phyloP scores from a whole-genome alignment of 345 rosid species.

The Mercurialis annua region DNA sequence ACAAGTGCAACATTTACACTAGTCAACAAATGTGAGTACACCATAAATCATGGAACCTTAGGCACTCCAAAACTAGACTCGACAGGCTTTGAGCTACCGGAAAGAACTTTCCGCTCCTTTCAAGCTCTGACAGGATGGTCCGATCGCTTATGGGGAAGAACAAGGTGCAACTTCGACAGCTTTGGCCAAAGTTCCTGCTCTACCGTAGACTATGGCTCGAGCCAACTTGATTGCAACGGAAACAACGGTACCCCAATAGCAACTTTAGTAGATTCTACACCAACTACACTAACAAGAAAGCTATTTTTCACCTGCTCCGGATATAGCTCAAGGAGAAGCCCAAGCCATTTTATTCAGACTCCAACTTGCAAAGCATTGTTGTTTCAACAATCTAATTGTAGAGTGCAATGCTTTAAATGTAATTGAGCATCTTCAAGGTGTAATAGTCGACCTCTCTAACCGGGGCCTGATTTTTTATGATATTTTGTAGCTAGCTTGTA shows the following conservation, averaged over 20 bases:
- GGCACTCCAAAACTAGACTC: slow-evolving; percentile 32
- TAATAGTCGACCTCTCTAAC: too few species aligned
- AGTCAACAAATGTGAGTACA: slow-evolving; percentile 37
- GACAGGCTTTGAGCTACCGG: slow-evolving; percentile 37
- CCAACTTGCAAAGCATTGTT: too few species aligned
- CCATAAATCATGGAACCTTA: slow-evolving; percentile 41
- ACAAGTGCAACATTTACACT: slow-evolving; percentile 29
- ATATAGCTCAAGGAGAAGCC: too few species aligned
- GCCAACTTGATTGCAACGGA: slow-evolving; percentile 27
- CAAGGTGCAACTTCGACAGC: slow-evolving; percentile 33
- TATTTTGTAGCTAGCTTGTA: too few species aligned
- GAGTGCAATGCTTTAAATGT: too few species aligned
- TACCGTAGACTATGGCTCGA: slow-evolving; percentile 29
- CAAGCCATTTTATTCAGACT: too few species aligned
- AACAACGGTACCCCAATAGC: slow-evolving; percentile 19
- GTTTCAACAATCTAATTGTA: too few species aligned
- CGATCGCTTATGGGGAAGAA: slow-evolving; percentile 41
- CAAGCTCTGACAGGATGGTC: slow-evolving; percentile 44
- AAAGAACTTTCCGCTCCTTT: slow-evolving; percentile 28
- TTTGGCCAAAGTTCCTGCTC: slow-evolving; percentile 18
- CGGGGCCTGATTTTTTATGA: too few species aligned
- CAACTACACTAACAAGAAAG: too few species aligned
- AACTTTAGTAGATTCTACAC: slow-evolving; percentile 30
- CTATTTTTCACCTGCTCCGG: too few species aligned
- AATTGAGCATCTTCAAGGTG: too few species aligned